Conservation (phyloP, 2,329 filamentous ascomycete species). For the Decorospora gaudefroyi region DNA sequence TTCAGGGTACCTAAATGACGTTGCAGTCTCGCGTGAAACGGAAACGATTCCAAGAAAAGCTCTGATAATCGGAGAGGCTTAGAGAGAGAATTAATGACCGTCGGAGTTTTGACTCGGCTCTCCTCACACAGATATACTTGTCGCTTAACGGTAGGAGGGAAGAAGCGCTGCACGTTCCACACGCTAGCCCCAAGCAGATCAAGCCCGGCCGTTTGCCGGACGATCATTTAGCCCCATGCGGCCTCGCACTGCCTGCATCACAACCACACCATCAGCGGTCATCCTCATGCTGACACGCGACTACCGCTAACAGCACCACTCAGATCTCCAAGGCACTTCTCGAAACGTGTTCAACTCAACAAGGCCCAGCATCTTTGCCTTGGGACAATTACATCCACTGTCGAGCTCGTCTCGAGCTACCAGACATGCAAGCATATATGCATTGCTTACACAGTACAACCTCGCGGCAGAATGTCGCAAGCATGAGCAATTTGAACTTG, state of each 20-base stretch:
- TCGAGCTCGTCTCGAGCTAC: not conserved
- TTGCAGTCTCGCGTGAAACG: conserved; percentile 4
- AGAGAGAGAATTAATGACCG: conserved; percentile 1
- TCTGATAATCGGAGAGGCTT: conserved; percentile 5
- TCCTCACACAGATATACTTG: conserved; percentile 25
- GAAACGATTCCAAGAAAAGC: conserved; percentile 3
- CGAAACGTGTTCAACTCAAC: conserved; percentile 3
- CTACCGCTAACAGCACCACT: conserved; percentile 9
- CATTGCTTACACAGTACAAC: too few relatives aligned
- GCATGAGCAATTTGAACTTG: too few relatives aligned
- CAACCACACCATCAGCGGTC: conserved; percentile 23
- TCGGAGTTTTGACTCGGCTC: conserved; percentile 34
- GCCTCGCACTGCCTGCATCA: conserved; percentile 10
- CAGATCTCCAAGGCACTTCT: conserved; percentile 1
- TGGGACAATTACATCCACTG: too few relatives aligned
- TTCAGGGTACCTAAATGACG: conserved; percentile 13
- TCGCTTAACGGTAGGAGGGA: conserved; percentile 4
- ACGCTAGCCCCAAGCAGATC: conserved; percentile 3
- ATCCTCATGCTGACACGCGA: conserved; percentile 15
- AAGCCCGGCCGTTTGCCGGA: conserved; percentile 5
- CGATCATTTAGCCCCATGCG: conserved; percentile 20
- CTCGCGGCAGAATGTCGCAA: too few relatives aligned
- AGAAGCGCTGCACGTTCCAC: conserved; percentile 7
- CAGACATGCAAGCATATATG: too few relatives aligned
- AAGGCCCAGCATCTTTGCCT: not conserved